These are phyloP conservation scores for Ensete glaucum DNA, from an alignment of 176 grass and related monocot genomes.

Conservation along the genomic window DNA sequence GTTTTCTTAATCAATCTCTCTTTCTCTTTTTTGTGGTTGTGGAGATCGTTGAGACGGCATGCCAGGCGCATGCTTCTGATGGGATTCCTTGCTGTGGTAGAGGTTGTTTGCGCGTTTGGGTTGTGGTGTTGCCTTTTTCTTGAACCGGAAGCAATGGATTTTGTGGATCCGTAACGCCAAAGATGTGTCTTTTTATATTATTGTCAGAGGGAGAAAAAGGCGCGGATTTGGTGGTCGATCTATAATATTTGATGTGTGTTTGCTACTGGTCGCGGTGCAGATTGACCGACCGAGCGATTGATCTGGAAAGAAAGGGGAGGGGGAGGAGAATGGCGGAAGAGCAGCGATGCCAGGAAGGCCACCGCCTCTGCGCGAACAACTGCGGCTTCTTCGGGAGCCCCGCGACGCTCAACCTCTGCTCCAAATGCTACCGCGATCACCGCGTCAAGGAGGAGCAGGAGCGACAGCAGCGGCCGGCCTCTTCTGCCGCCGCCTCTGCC, in stretches of 20 bases:
- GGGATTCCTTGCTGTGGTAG: not conserved
- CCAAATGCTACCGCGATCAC: slow-evolving; percentile 8
- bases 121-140: not conserved
- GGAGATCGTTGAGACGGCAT: not conserved
- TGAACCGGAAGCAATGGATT: not conserved
- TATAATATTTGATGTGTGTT: not conserved
- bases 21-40: not conserved
- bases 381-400: slow-evolving; percentile 10
- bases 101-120: not conserved
- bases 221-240: not conserved
- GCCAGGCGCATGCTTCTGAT: not conserved
- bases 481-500: not conserved
- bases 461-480: not conserved
- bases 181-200: not conserved
- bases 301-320: not conserved
- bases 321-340: slow-evolving; percentile 1
- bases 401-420: slow-evolving; percentile 6
- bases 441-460: not conserved
- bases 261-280: not conserved
- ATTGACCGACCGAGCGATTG: not conserved
- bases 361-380: slow-evolving; percentile 8
- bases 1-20: not conserved
- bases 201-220: not conserved
- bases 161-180: not conserved
- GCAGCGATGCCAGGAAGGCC: slow-evolving; percentile 2